phyloP scores from a whole-genome alignment of 1,284 basidiomycete species.

The Exobasidium rhododendri region DNA sequence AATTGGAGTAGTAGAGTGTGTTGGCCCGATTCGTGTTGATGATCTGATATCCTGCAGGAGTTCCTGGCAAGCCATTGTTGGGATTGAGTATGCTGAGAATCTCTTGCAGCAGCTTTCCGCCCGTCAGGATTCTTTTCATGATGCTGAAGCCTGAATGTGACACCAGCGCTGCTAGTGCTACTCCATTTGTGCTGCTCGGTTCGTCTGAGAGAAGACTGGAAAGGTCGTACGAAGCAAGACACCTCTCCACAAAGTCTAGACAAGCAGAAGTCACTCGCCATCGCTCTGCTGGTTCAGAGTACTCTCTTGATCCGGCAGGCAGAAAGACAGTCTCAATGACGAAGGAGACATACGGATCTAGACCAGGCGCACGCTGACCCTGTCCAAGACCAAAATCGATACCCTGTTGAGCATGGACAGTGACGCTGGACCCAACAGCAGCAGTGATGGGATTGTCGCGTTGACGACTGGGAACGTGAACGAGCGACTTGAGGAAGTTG shows the following conservation, averaged over 20 bases:
- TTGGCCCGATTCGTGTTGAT: constrained; percentile 70
- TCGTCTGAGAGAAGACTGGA: constrained; percentile 46
- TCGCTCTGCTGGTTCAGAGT: constrained; percentile 69
- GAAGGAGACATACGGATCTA: constrained; percentile 77
- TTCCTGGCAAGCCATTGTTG: constrained; percentile 19
- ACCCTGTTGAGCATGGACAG: constrained; percentile 19
- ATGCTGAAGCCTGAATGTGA: constrained; percentile 85
- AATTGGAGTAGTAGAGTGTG: constrained; percentile 65
- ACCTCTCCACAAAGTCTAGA: constrained; percentile 78
- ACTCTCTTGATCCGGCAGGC: constrained; percentile 64
- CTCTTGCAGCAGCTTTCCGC: constrained; percentile 67
- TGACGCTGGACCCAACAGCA: not conserved
- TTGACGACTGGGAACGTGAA: constrained; percentile 7
- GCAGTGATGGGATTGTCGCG: not conserved
- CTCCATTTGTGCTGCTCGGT: constrained; percentile 25
- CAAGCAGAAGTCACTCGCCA: constrained; percentile 84
- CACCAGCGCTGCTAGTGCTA: constrained; percentile 55
- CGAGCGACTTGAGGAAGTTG: constrained; percentile 72
- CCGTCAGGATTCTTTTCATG: constrained; percentile 73
- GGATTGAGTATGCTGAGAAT: constrained; percentile 68
- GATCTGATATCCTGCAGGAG: constrained; percentile 49
- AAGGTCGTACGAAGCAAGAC: constrained; percentile 75
- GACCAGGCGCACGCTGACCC: constrained; percentile 14
- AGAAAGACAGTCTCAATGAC: constrained; percentile 83
- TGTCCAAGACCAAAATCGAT: constrained; percentile 16